Evolutionary conservation across 2,329 filamentous ascomycete genomes (phyloP), one percentile per base, ranked within the genome.

Genomic region (Rhytidhysteron rufulum): DNA sequence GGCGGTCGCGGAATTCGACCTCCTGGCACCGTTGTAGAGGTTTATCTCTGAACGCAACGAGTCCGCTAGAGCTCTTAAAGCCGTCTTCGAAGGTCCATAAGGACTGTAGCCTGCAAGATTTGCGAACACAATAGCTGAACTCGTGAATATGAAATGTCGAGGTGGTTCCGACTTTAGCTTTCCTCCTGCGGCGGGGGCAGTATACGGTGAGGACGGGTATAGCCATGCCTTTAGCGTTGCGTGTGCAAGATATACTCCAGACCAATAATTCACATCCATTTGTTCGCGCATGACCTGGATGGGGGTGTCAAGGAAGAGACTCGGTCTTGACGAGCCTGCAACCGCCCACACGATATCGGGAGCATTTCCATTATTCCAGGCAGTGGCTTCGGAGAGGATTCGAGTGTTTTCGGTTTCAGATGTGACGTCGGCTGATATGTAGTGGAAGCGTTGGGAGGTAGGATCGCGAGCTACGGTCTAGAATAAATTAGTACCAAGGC

Each of bases 331-430:
- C 50, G 78, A 73, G 49, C 89, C 89, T 5, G 89, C 89, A 37
- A 88, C 77, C 63, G 86, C 89, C 88, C 90, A 95, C 32, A 95
- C 84, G 42, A 95, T 75, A 60, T 95, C 89, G 1, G 86, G 85
- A 13, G 81, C 62, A 19, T 70, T 62, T 38, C 77, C 80, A 48
- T 79, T 68, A 67, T 95, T 95, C 88, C 88, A 94, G 18, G 71
- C 66, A 3, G 78, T 83, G 37, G 82, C 82, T 58, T 91, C 79
- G 31, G 73, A 70, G 39, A 95, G 68, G 31, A 93, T 71, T 31
- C 78, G 69, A 3, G 71, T 69, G 35, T 85, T 85, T 56, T 88
- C 88, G 43, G 78, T 73, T 31, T 79, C 68, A 41, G 76, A 67
- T 15, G 83, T 81, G 31, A 95, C 78, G 64, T 96, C 89, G 49